phyloP scores from a whole-genome alignment of 805 yeast genomes.

The Saccharomycopsis lassenensis region DNA sequence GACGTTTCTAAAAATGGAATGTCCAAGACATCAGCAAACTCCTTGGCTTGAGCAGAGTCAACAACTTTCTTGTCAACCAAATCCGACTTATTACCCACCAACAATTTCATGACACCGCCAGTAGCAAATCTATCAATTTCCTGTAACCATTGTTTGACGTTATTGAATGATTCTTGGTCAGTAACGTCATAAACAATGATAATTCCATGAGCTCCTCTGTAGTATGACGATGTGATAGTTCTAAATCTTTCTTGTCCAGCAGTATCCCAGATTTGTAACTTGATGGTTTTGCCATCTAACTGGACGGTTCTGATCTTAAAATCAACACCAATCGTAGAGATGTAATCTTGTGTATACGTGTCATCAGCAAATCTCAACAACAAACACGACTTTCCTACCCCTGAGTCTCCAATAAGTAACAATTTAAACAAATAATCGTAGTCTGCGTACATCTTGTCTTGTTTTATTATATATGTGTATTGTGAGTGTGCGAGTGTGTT shows the following conservation, averaged over 20 bases:
- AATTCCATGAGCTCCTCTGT: slow-evolving; percentile 98
- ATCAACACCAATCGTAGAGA: slow-evolving; percentile 96
- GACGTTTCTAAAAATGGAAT: slow-evolving; percentile 95
- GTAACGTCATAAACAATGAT: slow-evolving; percentile 97
- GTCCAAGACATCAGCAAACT: slow-evolving; percentile 90
- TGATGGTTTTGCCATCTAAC: slow-evolving; percentile 83
- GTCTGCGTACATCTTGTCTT: slow-evolving; percentile 74
- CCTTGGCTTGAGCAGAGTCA: slow-evolving; percentile 92
- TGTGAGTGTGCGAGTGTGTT: not conserved
- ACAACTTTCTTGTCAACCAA: slow-evolving; percentile 89
- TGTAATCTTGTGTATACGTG: slow-evolving; percentile 92
- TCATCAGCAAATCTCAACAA: slow-evolving; percentile 93
- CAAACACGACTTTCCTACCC: slow-evolving; percentile 96
- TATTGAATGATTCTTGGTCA: slow-evolving; percentile 91
- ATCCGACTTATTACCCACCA: slow-evolving; percentile 96
- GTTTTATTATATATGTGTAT: not conserved
- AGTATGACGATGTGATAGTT: slow-evolving; percentile 87
- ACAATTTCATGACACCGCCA: slow-evolving; percentile 89
- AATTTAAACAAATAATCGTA: slow-evolving; percentile 97
- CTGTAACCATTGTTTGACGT: slow-evolving; percentile 97
- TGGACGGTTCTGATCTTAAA: slow-evolving; percentile 96
- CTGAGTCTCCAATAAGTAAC: slow-evolving; percentile 94
- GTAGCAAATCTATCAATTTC: slow-evolving; percentile 98
- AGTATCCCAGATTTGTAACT: slow-evolving; percentile 94
- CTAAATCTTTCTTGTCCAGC: slow-evolving; percentile 97